Percentiles rank a stretch among this genome's conserved stretches.
Evolutionary conservation across 1,139 yeast species (phyloP).

Genomic region (Sugiyamaella xylanicola): DNA sequence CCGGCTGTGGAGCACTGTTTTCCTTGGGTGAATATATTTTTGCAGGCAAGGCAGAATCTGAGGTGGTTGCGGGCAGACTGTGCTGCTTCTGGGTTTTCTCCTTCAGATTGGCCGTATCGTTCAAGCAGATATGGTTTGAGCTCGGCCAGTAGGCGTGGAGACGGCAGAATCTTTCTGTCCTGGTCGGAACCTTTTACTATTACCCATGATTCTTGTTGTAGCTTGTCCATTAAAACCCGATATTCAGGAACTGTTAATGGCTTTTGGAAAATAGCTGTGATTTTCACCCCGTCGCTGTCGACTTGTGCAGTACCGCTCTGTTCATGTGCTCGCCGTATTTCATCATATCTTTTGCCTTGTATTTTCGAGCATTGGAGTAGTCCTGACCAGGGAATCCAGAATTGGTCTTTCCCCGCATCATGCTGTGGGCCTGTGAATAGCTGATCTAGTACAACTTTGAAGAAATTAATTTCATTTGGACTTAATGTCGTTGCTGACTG

Average conservation of each 20-base stretch:
- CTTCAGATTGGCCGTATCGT: conserved; percentile 43
- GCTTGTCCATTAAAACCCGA: conserved; percentile 51
- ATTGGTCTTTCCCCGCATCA: conserved; percentile 21
- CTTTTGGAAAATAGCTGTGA: conserved; percentile 1
- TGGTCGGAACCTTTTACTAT: conserved; percentile 9
- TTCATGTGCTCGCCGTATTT: conserved; percentile 1
- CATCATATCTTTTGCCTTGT: conserved; percentile 1
- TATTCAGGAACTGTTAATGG: conserved; percentile 30
- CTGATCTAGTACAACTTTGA: conserved; percentile 28
- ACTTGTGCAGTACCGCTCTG: not conserved
- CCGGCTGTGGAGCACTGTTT: conserved; percentile 43
- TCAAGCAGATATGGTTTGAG: conserved; percentile 41
- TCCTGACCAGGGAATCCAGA: conserved; percentile 16
- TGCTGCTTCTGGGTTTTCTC: not conserved
- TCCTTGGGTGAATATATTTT: conserved; percentile 61
- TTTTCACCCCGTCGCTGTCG: not conserved
- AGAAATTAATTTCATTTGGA: conserved; percentile 30
- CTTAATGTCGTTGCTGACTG: conserved; percentile 29
- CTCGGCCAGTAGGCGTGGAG: conserved; percentile 33
- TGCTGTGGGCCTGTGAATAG: conserved; percentile 26
- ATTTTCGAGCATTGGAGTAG: conserved; percentile 1
- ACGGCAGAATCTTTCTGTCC: conserved; percentile 23
- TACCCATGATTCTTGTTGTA: conserved; percentile 32
- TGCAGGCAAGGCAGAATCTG: conserved; percentile 55
- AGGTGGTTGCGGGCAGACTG: conserved; percentile 47